A percentile compares a stretch with the other conserved stretches of the same genome.
These are phyloP conservation scores for Zygosaccharomyces kombuchaensis DNA, from an alignment of 805 yeast species.

Conservation along the genomic window DNA sequence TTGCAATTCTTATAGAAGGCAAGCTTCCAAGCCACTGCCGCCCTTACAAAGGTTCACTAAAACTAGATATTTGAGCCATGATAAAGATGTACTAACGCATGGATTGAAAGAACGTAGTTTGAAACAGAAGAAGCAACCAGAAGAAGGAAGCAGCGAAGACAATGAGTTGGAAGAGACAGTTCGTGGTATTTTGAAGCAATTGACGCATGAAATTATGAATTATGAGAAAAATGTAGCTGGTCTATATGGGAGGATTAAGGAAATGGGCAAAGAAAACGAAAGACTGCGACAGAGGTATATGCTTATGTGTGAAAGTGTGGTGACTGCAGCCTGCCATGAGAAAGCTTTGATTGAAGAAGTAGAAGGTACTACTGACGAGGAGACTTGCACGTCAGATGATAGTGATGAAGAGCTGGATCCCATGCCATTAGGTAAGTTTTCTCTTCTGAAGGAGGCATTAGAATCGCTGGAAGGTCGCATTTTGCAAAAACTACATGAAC, in stretches of 20 bases:
- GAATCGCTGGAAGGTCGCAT: constrained; percentile 9
- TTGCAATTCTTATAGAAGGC: background rate
- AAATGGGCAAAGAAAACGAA: constrained; percentile 9
- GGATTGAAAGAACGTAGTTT: background rate
- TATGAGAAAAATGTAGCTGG: constrained; percentile 22
- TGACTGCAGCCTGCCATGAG: background rate
- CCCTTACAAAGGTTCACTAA: background rate
- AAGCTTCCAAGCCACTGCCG: background rate
- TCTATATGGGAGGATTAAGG: constrained; percentile 15
- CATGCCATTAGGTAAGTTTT: background rate
- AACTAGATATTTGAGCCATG: background rate
- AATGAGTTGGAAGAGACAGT: background rate
- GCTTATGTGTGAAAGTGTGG: constrained; percentile 2
- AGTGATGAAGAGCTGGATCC: background rate
- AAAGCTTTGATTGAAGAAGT: background rate
- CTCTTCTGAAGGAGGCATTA: constrained; percentile 1
- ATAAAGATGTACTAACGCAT: too few relatives aligned
- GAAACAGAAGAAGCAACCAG: background rate
- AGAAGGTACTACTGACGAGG: background rate
- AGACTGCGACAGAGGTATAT: constrained; percentile 8
- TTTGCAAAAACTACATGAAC: constrained; percentile 8
- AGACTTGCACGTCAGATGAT: background rate
- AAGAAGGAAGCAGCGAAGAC: background rate
- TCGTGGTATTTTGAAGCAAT: constrained; percentile 1
- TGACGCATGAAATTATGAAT: constrained; percentile 21